Evolutionary conservation across 768 basidiomycete genomes (phyloP), one percentile per base, ranked within the genome.

Genomic region (Omphalotus guepiniiformis): DNA sequence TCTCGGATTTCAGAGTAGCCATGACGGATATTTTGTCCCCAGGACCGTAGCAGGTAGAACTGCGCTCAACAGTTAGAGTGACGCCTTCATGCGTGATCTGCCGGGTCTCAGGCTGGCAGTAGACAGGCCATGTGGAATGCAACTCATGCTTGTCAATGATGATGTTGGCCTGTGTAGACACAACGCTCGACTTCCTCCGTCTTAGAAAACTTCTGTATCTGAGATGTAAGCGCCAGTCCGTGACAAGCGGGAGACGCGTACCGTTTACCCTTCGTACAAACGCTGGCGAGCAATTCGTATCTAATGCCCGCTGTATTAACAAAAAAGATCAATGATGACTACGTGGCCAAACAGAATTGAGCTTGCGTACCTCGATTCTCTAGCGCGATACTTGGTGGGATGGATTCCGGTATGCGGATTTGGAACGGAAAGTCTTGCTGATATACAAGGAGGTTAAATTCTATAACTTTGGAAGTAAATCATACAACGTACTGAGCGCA

Each of bases 101-200:
- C n/a, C 88, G 84, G 27, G 74, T 75, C 57, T 92, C 88, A 9
- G 78, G 77, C 59, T 91, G 87, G 40, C 78, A 79, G 59, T 92
- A 95, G 25, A 94, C 77, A 2, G 93, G 93, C 93, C 93, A 96
- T 1, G 89, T 85, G 3, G 92, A 87, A 58, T 95, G 93, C 6
- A 94, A 70, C 54, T 95, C 93, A 59, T 95, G 93, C 64, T 95
- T 96, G 72, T 91, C 88, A 57, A 96, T 89, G 52, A 83, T 79
- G 37, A 96, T 84, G 11, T 76, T 69, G 27, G 87, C 79, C 16
- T 79, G 73, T 11, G 82, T 78, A n/a, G 83, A 79, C 25, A 80
- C 66, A 35, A 88, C 76, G 18, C 78, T 71, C 1, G 85, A 78
- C 58, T 88, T 85, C 55, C 86, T 82, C 52, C 85, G 82, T 28